Conservation (phyloP, 441 rosid species). For the Macaranga tanarius region DNA sequence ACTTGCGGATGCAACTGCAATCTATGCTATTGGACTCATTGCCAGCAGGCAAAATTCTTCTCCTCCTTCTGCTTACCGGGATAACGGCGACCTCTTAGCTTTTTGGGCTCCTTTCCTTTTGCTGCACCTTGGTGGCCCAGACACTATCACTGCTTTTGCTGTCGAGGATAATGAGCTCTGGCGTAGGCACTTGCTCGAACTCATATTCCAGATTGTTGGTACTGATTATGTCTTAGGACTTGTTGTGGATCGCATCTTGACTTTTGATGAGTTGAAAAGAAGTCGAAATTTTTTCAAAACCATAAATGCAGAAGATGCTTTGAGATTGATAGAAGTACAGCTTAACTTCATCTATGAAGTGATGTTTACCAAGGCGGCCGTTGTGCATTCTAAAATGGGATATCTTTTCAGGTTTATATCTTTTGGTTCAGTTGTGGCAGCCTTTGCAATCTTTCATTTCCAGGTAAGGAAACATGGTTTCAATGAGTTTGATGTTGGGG, state of each 20-base stretch:
- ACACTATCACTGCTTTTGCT: too few species aligned
- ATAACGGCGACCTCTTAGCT: constrained; percentile 31
- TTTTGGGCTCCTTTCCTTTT: neutral
- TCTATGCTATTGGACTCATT: constrained; percentile 14
- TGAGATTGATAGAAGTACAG: constrained; percentile 51
- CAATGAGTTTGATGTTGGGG: neutral
- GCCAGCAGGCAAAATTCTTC: constrained; percentile 5
- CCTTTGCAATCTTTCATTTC: neutral
- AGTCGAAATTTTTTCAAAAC: constrained; percentile 39
- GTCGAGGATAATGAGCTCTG: neutral
- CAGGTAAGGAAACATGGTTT: neutral
- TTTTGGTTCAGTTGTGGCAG: neutral
- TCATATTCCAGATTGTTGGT: neutral
- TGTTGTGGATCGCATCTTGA: constrained; percentile 7
- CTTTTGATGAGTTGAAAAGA: constrained; percentile 21
- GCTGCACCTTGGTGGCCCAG: constrained; percentile 13
- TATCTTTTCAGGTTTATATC: neutral
- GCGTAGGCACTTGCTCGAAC: neutral
- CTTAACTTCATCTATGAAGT: constrained; percentile 58
- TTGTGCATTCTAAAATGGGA: neutral
- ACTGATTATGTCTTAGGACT: constrained; percentile 32
- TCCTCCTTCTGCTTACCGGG: neutral
- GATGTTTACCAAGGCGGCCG: constrained; percentile 45
- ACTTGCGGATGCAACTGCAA: constrained; percentile 19
- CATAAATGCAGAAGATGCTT: constrained; percentile 34